Percentiles rank a stretch among this genome's conserved stretches.
Evolutionary conservation across 805 yeast species (phyloP).

Genomic region (Teunomyces panamensis): DNA sequence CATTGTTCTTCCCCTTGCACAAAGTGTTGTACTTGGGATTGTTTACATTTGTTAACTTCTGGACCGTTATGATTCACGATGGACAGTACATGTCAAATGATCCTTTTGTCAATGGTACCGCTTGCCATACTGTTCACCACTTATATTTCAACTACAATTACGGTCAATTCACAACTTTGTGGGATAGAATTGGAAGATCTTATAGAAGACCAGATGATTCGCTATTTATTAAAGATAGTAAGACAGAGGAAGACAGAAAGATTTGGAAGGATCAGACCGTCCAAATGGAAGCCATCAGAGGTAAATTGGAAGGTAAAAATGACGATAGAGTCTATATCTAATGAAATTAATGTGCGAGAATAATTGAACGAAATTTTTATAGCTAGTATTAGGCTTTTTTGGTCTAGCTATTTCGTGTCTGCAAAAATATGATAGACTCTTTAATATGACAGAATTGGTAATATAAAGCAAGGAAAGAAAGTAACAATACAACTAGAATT

Average conservation of each 20-base stretch:
- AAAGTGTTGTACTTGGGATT: constrained; percentile 76
- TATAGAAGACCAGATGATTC: constrained; percentile 91
- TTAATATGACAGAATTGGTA: too few species aligned
- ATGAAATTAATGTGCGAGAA: neutral
- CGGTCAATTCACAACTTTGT: constrained; percentile 96
- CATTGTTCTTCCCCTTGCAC: constrained; percentile 89
- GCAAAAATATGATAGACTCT: too few species aligned
- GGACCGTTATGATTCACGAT: constrained; percentile 99
- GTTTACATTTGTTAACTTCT: constrained; percentile 89
- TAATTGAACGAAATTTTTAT: neutral
- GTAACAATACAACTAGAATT: too few species aligned
- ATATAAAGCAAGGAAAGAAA: too few species aligned
- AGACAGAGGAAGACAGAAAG: constrained; percentile 51
- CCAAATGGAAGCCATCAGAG: constrained; percentile 76
- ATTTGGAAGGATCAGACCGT: constrained; percentile 70
- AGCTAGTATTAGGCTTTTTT: neutral
- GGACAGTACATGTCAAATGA: constrained; percentile 93
- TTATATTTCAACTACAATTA: constrained; percentile 96
- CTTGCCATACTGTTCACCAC: constrained; percentile 97
- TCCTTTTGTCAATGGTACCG: constrained; percentile 94
- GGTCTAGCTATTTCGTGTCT: neutral
- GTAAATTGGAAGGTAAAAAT: constrained; percentile 71
- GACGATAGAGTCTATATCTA: constrained; percentile 75
- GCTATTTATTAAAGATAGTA: constrained; percentile 56
- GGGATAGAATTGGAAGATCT: constrained; percentile 96